Conservation (phyloP, 208 protist species). For the Polymyxa betae region DNA sequence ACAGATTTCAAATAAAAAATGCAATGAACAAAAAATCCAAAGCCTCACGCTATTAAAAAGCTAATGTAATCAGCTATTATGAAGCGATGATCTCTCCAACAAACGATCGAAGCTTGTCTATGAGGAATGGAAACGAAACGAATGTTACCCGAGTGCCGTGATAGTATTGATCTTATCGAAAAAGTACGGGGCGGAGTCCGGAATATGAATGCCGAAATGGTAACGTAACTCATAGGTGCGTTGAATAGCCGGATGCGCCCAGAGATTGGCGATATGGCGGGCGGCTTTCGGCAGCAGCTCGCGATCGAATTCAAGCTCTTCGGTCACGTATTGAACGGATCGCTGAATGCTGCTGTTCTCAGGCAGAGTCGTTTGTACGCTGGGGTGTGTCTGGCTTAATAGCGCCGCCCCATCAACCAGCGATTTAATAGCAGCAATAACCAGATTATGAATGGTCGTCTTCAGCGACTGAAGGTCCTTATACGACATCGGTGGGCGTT, state of each 20-base stretch:
- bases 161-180: neutral
- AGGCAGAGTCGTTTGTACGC: neutral
- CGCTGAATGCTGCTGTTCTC: neutral
- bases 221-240: neutral
- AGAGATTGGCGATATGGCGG: constrained; percentile 40
- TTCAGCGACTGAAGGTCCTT: neutral
- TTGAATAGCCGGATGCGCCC: neutral
- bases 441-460: neutral
- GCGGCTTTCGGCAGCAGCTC: neutral
- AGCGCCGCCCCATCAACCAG: neutral
- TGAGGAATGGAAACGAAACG: too few species aligned
- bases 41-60: too few species aligned
- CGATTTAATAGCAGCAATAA: neutral
- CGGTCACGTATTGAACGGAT: neutral
- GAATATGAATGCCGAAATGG: neutral
- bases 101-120: too few species aligned
- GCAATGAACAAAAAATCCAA: too few species aligned
- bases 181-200: neutral
- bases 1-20: too few species aligned
- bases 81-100: too few species aligned
- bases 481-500: neutral
- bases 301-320: neutral
- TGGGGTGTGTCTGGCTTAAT: neutral
- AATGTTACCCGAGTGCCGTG: neutral
- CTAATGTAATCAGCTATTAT: too few species aligned